Percentiles rank a stretch among this genome's conserved stretches.
Conservation (phyloP, 2,329 filamentous ascomycete genomes). For the Chlorencoelia australis region DNA sequence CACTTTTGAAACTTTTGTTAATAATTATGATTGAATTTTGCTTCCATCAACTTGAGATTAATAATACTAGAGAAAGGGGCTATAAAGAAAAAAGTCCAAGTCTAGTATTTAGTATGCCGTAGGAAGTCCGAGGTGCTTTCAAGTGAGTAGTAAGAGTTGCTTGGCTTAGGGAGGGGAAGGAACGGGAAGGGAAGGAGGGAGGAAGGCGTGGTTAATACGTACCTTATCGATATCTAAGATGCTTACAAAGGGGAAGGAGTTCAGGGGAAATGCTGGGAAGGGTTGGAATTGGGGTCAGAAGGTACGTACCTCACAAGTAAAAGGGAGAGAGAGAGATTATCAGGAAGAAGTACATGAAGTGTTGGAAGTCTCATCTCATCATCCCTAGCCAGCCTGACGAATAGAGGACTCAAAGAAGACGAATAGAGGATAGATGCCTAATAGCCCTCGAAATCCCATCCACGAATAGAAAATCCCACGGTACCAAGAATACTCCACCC, state of each 20-base stretch:
- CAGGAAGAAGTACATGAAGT: constrained; percentile 8
- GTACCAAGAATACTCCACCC: constrained; percentile 1
- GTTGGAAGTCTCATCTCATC: constrained; percentile 1
- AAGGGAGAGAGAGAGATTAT: constrained; percentile 3
- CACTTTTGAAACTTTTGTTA: too few species aligned
- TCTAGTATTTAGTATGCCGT: too few species aligned
- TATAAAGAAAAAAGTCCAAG: too few species aligned
- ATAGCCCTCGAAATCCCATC: background rate
- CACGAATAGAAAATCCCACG: constrained; percentile 1
- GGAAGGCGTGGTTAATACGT: background rate
- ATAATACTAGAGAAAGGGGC: too few species aligned
- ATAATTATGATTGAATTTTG: too few species aligned
- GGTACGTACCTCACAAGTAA: constrained; percentile 22
- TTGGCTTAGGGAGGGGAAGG: background rate
- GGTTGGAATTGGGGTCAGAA: constrained; percentile 6
- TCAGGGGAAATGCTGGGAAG: background rate
- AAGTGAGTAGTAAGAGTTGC: constrained; percentile 23
- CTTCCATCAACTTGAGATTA: too few species aligned
- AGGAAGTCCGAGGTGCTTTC: constrained; percentile 22
- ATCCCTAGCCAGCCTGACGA: constrained; percentile 9
- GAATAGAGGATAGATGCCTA: constrained; percentile 14
- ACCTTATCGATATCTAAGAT: background rate
- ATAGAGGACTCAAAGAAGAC: constrained; percentile 10
- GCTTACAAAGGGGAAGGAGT: background rate
- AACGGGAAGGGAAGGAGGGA: background rate